Evolutionary conservation across 1,139 yeast species (phyloP), one percentile per base, ranked within the genome.

Genomic region (Magnusiomyces fungicola): DNA sequence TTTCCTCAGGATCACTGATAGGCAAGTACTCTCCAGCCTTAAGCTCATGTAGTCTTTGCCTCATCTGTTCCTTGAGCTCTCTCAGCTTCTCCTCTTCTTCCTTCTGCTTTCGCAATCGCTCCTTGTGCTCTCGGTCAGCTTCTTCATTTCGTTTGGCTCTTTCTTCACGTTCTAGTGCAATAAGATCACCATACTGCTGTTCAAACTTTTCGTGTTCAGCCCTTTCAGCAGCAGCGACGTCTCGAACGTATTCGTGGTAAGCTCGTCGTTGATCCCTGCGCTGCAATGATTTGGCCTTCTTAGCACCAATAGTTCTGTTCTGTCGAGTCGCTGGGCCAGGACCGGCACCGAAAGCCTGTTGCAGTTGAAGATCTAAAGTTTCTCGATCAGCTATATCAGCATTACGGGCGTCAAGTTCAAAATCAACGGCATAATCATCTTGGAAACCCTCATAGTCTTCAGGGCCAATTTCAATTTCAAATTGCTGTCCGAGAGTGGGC

Each of bases 211-310:
- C 53, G 24, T 52, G 48, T 6, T 53, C 55, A 10, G 47, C 49
- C 21, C 45, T 42, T 24, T 47, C 48, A 25, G 50, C 43, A 21
- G 48, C 22, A 4, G 53, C 46, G 43, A 45, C 43, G 25, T 46
- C 48, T 29, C 57, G 49, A 7, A 45, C 36, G 34, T 50, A 49
- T 27, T 55, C 57, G 41, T 37, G 30, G 43, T 50, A 55, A 16
- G 53, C 51, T n/a, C 55, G 45, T 18, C 46, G 42, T 45, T 52
- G 55, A 22, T 54, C 57, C 23, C 47, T 48, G 7, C 49, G 44
- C 19, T 52, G 54, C 7, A 55, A 39, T 1, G 56, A 52, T 43
- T 48, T 50, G 24, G 57, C 50, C 34, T 55, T 55, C 34, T 55
- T 55, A 7, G 55, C 39, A 21, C 55, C 55, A 14, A 53, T 48